Percentiles rank a stretch among this genome's conserved stretches.
phyloP scores from a whole-genome alignment of 2,329 filamentous ascomycete species.

The Orbilia javanica region DNA sequence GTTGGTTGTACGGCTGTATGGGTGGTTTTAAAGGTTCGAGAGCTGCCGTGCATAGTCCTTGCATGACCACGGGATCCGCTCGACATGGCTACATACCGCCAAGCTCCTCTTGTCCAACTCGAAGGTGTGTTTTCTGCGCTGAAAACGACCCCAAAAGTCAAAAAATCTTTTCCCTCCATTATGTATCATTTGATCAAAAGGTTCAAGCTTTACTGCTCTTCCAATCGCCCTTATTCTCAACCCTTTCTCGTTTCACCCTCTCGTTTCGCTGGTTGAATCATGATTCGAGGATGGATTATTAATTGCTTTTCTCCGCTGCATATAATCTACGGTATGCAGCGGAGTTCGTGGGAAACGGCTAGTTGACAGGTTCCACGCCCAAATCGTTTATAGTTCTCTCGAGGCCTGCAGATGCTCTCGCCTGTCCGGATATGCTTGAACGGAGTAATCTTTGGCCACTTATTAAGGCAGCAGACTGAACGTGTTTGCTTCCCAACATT shows the following conservation, averaged over 20 bases:
- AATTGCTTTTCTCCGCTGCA: constrained; percentile 51
- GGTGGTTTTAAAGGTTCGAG: constrained; percentile 52
- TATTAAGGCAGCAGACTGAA: constrained; percentile 53
- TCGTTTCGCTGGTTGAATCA: constrained; percentile 44
- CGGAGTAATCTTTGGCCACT: constrained; percentile 51
- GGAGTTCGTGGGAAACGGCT: constrained; percentile 41
- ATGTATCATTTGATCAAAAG: constrained; percentile 52
- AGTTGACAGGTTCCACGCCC: constrained; percentile 50
- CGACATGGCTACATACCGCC: constrained; percentile 44
- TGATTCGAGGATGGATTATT: constrained; percentile 38
- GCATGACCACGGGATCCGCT: constrained; percentile 56
- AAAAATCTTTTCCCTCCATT: constrained; percentile 45
- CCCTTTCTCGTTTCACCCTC: constrained; percentile 23
- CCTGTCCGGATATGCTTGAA: constrained; percentile 4
- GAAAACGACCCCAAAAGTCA: constrained; percentile 49
- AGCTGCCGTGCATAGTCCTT: constrained; percentile 51
- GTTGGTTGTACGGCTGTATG: constrained; percentile 32
- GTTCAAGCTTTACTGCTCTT: constrained; percentile 52
- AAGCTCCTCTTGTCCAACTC: constrained; percentile 34
- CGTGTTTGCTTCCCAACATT: constrained; percentile 56
- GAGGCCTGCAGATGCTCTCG: constrained; percentile 40
- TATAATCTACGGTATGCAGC: constrained; percentile 42
- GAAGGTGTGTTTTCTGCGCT: constrained; percentile 32
- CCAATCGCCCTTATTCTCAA: constrained; percentile 20
- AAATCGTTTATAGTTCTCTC: constrained; percentile 50